These are phyloP conservation scores for Lachnellula arida DNA, from an alignment of 2,329 filamentous ascomycete species.

Conservation along the genomic window DNA sequence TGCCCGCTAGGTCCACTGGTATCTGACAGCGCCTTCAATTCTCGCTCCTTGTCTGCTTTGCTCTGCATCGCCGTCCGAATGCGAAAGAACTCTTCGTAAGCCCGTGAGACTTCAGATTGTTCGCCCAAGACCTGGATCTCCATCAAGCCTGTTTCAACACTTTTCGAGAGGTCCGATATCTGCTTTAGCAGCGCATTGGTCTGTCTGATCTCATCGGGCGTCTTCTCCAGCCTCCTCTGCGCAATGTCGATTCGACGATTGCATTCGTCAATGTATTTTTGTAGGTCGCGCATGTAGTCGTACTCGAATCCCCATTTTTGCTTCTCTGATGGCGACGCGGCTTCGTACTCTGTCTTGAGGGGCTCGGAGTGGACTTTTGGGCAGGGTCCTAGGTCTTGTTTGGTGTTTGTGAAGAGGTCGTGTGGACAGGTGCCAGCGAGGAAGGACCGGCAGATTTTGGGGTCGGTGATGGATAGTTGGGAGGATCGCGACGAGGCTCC, in stretches of 20 bases:
- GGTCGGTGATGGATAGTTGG: constrained; percentile 82
- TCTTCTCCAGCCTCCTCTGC: constrained; percentile 90
- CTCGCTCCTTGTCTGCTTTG: constrained; percentile 79
- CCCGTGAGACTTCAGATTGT: constrained; percentile 71
- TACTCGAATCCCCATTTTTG: constrained; percentile 77
- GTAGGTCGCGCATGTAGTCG: constrained; percentile 93
- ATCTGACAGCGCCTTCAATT: constrained; percentile 85
- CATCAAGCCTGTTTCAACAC: constrained; percentile 74
- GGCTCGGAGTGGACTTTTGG: constrained; percentile 83
- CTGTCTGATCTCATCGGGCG: constrained; percentile 93
- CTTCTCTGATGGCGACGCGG: constrained; percentile 64
- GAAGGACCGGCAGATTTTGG: constrained; percentile 92
- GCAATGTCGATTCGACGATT: constrained; percentile 89
- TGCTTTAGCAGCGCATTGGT: constrained; percentile 84
- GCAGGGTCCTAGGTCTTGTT: constrained; percentile 91
- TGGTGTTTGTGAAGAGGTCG: constrained; percentile 99
- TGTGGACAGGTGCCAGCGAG: constrained; percentile 92
- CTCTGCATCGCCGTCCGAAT: constrained; percentile 74
- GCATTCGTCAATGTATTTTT: constrained; percentile 95
- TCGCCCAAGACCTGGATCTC: constrained; percentile 86
- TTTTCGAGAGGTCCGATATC: constrained; percentile 75
- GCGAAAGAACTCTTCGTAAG: constrained; percentile 83
- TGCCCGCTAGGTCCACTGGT: constrained; percentile 90
- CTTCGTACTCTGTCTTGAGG: constrained; percentile 84
- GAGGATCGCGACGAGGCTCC: constrained; percentile 68